A percentile compares a stretch with the other conserved stretches of the same genome.
These are phyloP conservation scores for Stereum hirsutum DNA, from an alignment of 1,284 basidiomycete genomes.

Conservation along the genomic window DNA sequence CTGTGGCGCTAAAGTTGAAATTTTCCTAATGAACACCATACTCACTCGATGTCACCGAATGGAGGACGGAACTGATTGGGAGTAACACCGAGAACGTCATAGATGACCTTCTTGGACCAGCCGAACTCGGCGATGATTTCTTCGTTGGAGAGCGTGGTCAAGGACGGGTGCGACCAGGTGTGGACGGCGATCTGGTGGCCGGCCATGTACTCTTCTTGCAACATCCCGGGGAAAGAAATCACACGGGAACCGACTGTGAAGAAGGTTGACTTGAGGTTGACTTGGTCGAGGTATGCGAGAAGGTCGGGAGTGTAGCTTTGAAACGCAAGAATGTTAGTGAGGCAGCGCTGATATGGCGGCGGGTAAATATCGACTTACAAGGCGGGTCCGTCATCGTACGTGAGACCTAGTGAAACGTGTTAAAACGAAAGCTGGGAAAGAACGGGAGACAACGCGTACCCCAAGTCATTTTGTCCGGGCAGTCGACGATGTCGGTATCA, in stretches of 20 bases:
- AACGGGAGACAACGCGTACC: too few species aligned
- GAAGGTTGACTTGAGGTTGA: conserved; percentile 75
- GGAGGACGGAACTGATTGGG: conserved; percentile 61
- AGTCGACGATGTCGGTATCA: conserved; percentile 59
- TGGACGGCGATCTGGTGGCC: conserved; percentile 66
- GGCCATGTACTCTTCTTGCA: conserved; percentile 65
- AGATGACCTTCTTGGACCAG: conserved; percentile 81
- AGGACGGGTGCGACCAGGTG: conserved; percentile 56
- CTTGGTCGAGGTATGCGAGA: conserved; percentile 55
- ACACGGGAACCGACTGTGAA: conserved; percentile 81
- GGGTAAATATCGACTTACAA: too few species aligned
- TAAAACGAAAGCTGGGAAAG: too few species aligned
- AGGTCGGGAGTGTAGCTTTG: conserved; percentile 77
- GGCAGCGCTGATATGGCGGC: too few species aligned
- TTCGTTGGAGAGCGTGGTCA: conserved; percentile 76
- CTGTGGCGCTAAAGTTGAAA: conserved; percentile 12
- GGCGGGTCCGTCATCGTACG: conserved; percentile 74
- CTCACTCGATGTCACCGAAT: conserved; percentile 60
- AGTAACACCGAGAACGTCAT: conserved; percentile 66
- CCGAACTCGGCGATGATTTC: conserved; percentile 84
- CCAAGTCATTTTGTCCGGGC: conserved; percentile 68
- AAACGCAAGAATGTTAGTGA: too few species aligned
- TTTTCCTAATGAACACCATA: conserved; percentile 6
- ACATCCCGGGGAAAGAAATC: conserved; percentile 47
- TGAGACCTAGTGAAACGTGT: too few species aligned